Percentiles rank a stretch among this genome's conserved stretches.
These are phyloP conservation scores for Zygosaccharomyces pseudorouxii DNA, from an alignment of 805 yeast species.

Conservation along the genomic window DNA sequence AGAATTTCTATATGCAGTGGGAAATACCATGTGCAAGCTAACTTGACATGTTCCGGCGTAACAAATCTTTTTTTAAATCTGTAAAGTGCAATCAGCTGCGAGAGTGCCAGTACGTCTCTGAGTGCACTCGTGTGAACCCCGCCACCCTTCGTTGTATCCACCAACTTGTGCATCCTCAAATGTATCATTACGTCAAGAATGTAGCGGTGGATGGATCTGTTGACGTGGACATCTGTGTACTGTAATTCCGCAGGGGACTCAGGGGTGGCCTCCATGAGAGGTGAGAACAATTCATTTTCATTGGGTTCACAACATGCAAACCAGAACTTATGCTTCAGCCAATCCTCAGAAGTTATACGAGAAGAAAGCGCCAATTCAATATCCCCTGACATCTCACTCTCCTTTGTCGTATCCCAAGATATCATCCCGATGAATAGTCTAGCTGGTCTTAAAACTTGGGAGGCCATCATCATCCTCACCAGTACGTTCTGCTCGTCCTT, in stretches of 20 bases:
- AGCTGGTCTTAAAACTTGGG: background rate
- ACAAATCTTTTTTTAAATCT: conserved; percentile 39
- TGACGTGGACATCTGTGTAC: conserved; percentile 33
- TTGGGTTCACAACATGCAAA: conserved; percentile 23
- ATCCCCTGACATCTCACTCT: background rate
- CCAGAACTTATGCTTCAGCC: conserved; percentile 43
- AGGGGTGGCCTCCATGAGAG: background rate
- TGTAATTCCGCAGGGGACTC: background rate
- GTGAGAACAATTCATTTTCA: conserved; percentile 5
- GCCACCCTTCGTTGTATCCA: conserved; percentile 37
- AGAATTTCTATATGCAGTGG: conserved; percentile 52
- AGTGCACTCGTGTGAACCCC: conserved; percentile 50
- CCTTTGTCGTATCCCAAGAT: conserved; percentile 8
- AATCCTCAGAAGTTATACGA: conserved; percentile 17
- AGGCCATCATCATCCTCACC: conserved; percentile 13
- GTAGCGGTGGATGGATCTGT: conserved; percentile 48
- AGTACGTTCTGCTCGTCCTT: conserved; percentile 14
- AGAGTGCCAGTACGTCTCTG: conserved; percentile 40
- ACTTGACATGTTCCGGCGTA: conserved; percentile 48
- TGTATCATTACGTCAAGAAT: conserved; percentile 55
- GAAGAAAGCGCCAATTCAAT: conserved; percentile 3
- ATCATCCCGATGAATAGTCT: conserved; percentile 12
- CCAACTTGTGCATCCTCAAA: conserved; percentile 52
- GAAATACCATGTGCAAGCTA: conserved; percentile 45
- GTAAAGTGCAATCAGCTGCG: conserved; percentile 37